Conservation (phyloP, 2,329 filamentous ascomycete genomes). For the Alternaria brassicae region DNA sequence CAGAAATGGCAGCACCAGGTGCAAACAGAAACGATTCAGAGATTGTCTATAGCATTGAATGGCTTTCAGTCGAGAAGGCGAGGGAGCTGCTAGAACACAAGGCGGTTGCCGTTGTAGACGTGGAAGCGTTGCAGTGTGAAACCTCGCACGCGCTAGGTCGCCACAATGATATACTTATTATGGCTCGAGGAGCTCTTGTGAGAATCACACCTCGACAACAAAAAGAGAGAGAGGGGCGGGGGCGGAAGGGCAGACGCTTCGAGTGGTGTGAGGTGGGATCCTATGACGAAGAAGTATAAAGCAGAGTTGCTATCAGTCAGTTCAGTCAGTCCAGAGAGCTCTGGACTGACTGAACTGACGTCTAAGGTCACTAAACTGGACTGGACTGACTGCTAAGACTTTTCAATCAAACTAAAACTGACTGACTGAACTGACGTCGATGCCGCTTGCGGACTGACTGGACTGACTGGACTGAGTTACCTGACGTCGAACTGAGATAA, state of each 20-base stretch:
- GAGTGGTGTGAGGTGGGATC: not conserved
- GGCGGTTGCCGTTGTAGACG: conserved; percentile 6
- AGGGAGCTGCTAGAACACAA: conserved; percentile 3
- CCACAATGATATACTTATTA: not conserved
- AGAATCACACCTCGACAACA: not conserved
- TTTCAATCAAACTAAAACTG: too few relatives aligned
- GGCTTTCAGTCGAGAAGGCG: conserved; percentile 11
- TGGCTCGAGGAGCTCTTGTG: not conserved
- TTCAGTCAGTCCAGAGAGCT: too few relatives aligned
- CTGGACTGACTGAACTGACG: too few relatives aligned
- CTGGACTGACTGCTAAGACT: too few relatives aligned
- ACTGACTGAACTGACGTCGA: too few relatives aligned
- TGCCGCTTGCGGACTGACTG: too few relatives aligned
- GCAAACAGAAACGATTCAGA: not conserved
- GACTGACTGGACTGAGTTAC: too few relatives aligned
- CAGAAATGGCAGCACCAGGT: not conserved
- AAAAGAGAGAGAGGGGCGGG: not conserved
- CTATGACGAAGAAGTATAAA: not conserved
- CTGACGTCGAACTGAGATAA: too few relatives aligned
- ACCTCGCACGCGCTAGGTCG: not conserved
- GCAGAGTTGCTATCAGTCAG: too few relatives aligned
- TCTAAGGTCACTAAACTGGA: too few relatives aligned
- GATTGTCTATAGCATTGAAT: conserved; percentile 14
- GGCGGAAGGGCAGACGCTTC: not conserved
- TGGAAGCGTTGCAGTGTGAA: conserved; percentile 9